These are phyloP conservation scores for Hypoxylon sp. DNA, from an alignment of 2,329 filamentous ascomycete species.

Conservation along the genomic window DNA sequence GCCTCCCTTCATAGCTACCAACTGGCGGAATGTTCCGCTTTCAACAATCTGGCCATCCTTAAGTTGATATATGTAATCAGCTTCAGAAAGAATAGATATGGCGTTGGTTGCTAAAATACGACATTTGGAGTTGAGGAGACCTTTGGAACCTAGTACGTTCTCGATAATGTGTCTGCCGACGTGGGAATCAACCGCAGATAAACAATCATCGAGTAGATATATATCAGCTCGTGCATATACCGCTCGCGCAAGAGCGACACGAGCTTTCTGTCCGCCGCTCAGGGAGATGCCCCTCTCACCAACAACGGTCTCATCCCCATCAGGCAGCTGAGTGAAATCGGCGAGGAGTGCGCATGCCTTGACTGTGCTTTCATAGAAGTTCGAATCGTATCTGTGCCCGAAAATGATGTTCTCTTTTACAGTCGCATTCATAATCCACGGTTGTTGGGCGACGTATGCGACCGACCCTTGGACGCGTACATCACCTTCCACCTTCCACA, in stretches of 20 bases:
- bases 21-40: slow-evolving; percentile 88
- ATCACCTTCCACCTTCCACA: slow-evolving; percentile 89
- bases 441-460: slow-evolving; percentile 91
- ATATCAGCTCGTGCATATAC: slow-evolving; percentile 98
- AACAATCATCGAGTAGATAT: slow-evolving; percentile 91
- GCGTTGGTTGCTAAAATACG: slow-evolving; percentile 95
- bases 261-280: slow-evolving; percentile 95
- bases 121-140: slow-evolving; percentile 86
- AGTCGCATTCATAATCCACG: slow-evolving; percentile 98
- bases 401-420: slow-evolving; percentile 98
- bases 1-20: slow-evolving; percentile 93
- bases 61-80: slow-evolving; percentile 88
- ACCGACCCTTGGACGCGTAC: slow-evolving; percentile 85
- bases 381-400: slow-evolving; percentile 91
- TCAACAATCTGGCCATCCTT: slow-evolving; percentile 87
- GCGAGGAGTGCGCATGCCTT: slow-evolving; percentile 91
- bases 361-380: slow-evolving; percentile 94
- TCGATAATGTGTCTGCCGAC: slow-evolving; percentile 96
- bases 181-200: slow-evolving; percentile 98
- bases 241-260: slow-evolving; percentile 89
- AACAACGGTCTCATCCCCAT: slow-evolving; percentile 96
- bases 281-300: slow-evolving; percentile 96
- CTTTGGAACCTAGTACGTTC: slow-evolving; percentile 87
- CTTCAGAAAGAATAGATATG: slow-evolving; percentile 88
- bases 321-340: slow-evolving; percentile 91